A percentile compares a stretch with the other conserved stretches of the same genome.
phyloP scores from a whole-genome alignment of 2,329 filamentous ascomycete genomes.

The Penicillium psychrosexuale region DNA sequence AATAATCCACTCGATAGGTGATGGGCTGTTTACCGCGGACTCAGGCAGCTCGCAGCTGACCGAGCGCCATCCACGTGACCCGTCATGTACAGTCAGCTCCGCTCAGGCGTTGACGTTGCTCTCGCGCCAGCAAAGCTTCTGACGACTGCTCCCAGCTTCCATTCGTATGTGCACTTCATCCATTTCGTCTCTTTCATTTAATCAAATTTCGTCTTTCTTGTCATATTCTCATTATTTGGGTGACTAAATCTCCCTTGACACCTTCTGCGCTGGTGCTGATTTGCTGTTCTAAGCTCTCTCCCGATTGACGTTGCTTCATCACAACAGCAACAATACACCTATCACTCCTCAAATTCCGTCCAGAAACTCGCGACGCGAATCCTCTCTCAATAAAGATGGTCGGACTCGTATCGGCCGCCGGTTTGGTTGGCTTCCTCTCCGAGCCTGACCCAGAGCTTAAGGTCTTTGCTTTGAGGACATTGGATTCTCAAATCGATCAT shows the following conservation, averaged over 20 bases:
- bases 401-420: slow-evolving; percentile 87
- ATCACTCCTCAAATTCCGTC: slow-evolving; percentile 12
- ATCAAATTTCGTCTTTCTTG: slow-evolving; percentile 10
- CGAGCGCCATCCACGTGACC: slow-evolving; percentile 20
- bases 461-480: slow-evolving; percentile 88
- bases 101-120: slow-evolving; percentile 26
- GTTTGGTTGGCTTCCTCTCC: slow-evolving; percentile 89
- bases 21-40: slow-evolving; percentile 3
- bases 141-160: slow-evolving; percentile 25
- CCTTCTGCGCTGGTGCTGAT: slow-evolving; percentile 18
- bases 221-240: slow-evolving; percentile 6
- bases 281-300: slow-evolving; percentile 27
- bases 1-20: not conserved
- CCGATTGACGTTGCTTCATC: slow-evolving; percentile 34
- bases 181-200: slow-evolving; percentile 20
- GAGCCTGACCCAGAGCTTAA: slow-evolving; percentile 93
- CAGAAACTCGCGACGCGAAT: slow-evolving; percentile 11
- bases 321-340: slow-evolving; percentile 25
- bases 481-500: slow-evolving; percentile 95
- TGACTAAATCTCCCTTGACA: not conserved
- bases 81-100: slow-evolving; percentile 19
- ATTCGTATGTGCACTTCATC: slow-evolving; percentile 23
- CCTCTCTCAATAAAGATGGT: slow-evolving; percentile 62
- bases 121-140: slow-evolving; percentile 29
- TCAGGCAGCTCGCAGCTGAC: slow-evolving; percentile 4